Base-by-base conservation (phyloP, 257 asterid species). In the Salvia splendens region DNA sequence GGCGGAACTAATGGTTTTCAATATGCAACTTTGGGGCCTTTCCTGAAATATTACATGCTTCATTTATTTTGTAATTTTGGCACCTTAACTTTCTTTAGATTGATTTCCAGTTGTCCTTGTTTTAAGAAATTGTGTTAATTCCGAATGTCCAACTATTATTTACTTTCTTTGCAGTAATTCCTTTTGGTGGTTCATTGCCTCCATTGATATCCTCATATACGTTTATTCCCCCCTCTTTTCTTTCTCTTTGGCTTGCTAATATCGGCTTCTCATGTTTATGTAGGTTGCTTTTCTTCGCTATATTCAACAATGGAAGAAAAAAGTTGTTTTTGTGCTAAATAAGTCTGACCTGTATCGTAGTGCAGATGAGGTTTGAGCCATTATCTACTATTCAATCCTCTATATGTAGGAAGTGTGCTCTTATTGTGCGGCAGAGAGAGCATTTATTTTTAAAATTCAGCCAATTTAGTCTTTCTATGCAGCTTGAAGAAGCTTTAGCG, bases 251-350 rank as follows among this genome's bases (percentile, higher is more conserved):
- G 28, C 61, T 62, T 11, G 61, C 77, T 80, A 52, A 80, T 68
- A 35, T 50, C 33, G 17, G 46, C 49, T 58, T 43, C 43, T 52
- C 50, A 64, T 79, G 76, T 65, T 62, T 48, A 58, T 68, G 60
- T 54, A 91, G 98, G 97, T 91, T 72, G 64, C 78, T 74, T 91
- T 94, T 84, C 96, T 94, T 68, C 96, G 95, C 73, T 94, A 91
- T 70, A 91, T 83, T 75, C 99, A 94, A 76, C 92, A 91, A 67
- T 94, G 98, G 99, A 81, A 82, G 91, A 91, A 94, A 75, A 89
- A 86, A 72, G 73, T 88, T 61, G 91, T 94, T 62, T 88, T 94
- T 30, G 96, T 91, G 81, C 86, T 94, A 77, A 94, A 94, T 74
- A 94, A 94, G 77, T 72, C 95, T 64, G 99, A 94, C 80, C 80